A percentile compares a stretch with the other conserved stretches of the same genome.
These are phyloP conservation scores for Alliaria petiolata DNA, from an alignment of 345 rosid species.

Conservation along the genomic window DNA sequence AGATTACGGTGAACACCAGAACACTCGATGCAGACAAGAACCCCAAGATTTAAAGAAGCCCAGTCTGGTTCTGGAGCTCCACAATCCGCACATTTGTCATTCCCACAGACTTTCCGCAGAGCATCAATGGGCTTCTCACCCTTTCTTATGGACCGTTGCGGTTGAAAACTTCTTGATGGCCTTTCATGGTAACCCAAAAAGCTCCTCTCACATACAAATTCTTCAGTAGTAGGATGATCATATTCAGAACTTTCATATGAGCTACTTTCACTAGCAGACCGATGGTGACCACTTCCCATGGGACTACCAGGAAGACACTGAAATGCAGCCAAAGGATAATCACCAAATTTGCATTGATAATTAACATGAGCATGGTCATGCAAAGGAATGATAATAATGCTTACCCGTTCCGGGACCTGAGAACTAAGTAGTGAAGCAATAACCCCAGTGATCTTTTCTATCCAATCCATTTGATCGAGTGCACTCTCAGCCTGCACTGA, in stretches of 20 bases:
- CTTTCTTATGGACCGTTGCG: conserved; percentile 57
- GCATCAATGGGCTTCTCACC: conserved; percentile 89
- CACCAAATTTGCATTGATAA: conserved; percentile 8
- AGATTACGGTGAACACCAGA: conserved; percentile 99
- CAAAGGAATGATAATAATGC: conserved; percentile 10
- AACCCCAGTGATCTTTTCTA: conserved; percentile 97
- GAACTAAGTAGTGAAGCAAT: conserved; percentile 97
- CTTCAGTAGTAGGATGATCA: conserved; percentile 77
- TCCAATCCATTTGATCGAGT: conserved; percentile 98
- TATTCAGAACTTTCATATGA: conserved; percentile 94
- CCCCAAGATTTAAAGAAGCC: conserved; percentile 97
- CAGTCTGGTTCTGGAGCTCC: conserved; percentile 98
- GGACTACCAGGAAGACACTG: conserved; percentile 81
- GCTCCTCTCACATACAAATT: conserved; percentile 67
- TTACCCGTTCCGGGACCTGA: conserved; percentile 92
- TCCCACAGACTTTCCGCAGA: conserved; percentile 74
- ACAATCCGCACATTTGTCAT: conserved; percentile 99
- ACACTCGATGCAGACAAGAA: conserved; percentile 98
- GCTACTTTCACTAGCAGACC: conserved; percentile 96
- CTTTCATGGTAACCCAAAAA: conserved; percentile 61
- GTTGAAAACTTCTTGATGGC: conserved; percentile 59
- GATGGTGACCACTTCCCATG: conserved; percentile 89
- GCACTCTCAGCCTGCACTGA: conserved; percentile 99
- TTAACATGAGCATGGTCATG: neutral
- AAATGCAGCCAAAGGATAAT: conserved; percentile 29